These are phyloP conservation scores for Calocybe gangraenosa DNA, from an alignment of 768 basidiomycete genomes.

Conservation along the genomic window DNA sequence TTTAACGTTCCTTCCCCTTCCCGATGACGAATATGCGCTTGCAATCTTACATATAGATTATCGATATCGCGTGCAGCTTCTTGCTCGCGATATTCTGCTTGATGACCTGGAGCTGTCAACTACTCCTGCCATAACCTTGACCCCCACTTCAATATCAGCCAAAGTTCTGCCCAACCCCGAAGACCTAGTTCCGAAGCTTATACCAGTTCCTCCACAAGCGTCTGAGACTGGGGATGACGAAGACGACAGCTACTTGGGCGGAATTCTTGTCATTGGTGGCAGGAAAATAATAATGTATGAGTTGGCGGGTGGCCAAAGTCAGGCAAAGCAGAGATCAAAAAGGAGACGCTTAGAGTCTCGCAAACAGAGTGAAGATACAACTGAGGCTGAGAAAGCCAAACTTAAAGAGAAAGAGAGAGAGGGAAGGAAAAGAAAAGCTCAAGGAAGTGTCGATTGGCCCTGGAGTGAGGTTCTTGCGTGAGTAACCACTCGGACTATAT, in stretches of 20 bases:
- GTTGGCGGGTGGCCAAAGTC: constrained; percentile 39
- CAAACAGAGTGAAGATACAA: constrained; percentile 41
- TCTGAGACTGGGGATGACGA: constrained; percentile 23
- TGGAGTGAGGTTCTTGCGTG: constrained; percentile 73
- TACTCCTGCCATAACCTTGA: constrained; percentile 42
- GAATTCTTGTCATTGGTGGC: constrained; percentile 68
- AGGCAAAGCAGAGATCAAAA: constrained; percentile 54
- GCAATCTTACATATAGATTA: constrained; percentile 69
- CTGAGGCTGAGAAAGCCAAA: constrained; percentile 41
- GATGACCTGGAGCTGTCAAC: constrained; percentile 48
- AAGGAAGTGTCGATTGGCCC: constrained; percentile 64
- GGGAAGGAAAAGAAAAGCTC: constrained; percentile 48
- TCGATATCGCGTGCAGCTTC: constrained; percentile 55
- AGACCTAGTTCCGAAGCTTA: constrained; percentile 35
- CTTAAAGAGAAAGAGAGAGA: constrained; percentile 58
- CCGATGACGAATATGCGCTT: constrained; percentile 42
- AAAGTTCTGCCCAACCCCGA: constrained; percentile 41
- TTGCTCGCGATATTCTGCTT: constrained; percentile 51
- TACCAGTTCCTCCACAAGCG: constrained; percentile 35
- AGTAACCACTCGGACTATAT: constrained; percentile 9
- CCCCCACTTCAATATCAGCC: constrained; percentile 48
- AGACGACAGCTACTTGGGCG: constrained; percentile 45
- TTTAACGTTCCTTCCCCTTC: constrained; percentile 54
- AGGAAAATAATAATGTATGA: constrained; percentile 61
- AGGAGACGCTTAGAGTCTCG: constrained; percentile 47